A percentile compares a stretch with the other conserved stretches of the same genome.
Evolutionary conservation across 805 yeast genomes (phyloP).

Genomic region (Lipomyces anomalus): DNA sequence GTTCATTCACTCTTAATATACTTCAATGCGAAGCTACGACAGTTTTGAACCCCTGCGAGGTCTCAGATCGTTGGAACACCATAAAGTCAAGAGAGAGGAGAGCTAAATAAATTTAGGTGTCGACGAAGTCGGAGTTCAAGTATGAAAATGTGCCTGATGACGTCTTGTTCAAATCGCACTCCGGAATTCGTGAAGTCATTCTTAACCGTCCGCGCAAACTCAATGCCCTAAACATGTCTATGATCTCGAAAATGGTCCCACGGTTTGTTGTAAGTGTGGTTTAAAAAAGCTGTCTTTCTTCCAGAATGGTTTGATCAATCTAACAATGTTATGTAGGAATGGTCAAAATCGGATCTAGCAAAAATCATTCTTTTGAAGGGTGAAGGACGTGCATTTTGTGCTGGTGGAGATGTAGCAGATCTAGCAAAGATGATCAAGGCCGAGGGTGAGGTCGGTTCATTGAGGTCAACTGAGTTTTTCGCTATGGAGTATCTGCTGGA

Average conservation of each 20-base stretch:
- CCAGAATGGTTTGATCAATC: no score
- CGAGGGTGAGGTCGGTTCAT: conserved; percentile 37
- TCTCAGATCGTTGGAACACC: no score
- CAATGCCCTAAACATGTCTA: conserved; percentile 73
- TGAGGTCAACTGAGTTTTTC: conserved; percentile 60
- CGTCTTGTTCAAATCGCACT: conserved; percentile 57
- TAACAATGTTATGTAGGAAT: conserved; percentile 6
- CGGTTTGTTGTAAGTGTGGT: conserved; percentile 39
- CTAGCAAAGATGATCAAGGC: conserved; percentile 25
- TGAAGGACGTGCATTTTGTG: conserved; percentile 69
- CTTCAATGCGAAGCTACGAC: no score
- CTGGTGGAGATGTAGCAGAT: conserved; percentile 85
- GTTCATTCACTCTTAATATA: no score
- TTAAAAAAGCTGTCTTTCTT: neutral
- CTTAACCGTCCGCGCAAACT: conserved; percentile 77
- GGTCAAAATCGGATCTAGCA: conserved; percentile 51
- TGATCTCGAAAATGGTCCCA: conserved; percentile 68
- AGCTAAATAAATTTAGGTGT: no score
- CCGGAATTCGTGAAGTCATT: conserved; percentile 64
- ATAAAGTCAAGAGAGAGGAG: no score
- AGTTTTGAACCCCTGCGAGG: no score
- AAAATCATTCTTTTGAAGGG: conserved; percentile 66
- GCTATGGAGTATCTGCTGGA: conserved; percentile 75
- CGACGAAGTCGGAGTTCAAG: neutral
- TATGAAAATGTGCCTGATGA: conserved; percentile 35